Conservation (phyloP, 495 filamentous ascomycete genomes). For the Aspergillus nidulans region DNA sequence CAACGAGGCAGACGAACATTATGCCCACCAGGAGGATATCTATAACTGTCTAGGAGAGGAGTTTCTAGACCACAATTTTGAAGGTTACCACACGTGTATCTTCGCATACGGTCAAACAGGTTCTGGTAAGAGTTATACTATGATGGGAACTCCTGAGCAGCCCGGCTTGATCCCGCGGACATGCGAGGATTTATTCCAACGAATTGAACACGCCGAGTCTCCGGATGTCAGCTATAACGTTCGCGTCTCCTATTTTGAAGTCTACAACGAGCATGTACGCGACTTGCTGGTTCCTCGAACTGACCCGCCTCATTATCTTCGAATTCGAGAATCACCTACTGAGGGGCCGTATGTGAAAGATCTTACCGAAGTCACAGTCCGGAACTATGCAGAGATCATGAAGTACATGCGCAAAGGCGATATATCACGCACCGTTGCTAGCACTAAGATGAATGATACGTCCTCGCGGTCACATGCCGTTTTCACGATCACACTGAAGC, state of each 20-base stretch:
- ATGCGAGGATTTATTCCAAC: conserved; percentile 91
- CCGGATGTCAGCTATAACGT: conserved; percentile 94
- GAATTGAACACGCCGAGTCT: conserved; percentile 78
- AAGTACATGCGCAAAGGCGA: conserved; percentile 89
- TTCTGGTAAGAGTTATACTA: conserved; percentile 96
- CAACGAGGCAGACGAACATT: conserved; percentile 65
- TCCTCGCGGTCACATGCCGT: conserved; percentile 91
- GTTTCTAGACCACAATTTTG: conserved; percentile 98
- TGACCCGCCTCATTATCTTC: conserved; percentile 84
- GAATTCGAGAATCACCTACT: conserved; percentile 90
- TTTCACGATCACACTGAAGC: conserved; percentile 96
- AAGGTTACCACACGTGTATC: conserved; percentile 98
- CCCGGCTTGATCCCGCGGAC: conserved; percentile 96
- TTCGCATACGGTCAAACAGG: conserved; percentile 99
- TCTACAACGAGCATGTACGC: conserved; percentile 98
- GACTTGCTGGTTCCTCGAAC: conserved; percentile 79
- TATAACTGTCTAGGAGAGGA: conserved; percentile 95
- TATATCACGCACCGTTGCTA: conserved; percentile 80
- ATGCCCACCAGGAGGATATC: conserved; percentile 84
- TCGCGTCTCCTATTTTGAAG: conserved; percentile 96
- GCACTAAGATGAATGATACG: conserved; percentile 99
- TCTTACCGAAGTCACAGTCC: conserved; percentile 85
- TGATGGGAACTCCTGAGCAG: conserved; percentile 91
- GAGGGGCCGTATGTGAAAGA: conserved; percentile 99
- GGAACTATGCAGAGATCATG: conserved; percentile 76